Percentiles rank a stretch among this genome's conserved stretches.
These are phyloP conservation scores for Spatholobus suberectus DNA, from an alignment of 306 rosid species.

Conservation along the genomic window DNA sequence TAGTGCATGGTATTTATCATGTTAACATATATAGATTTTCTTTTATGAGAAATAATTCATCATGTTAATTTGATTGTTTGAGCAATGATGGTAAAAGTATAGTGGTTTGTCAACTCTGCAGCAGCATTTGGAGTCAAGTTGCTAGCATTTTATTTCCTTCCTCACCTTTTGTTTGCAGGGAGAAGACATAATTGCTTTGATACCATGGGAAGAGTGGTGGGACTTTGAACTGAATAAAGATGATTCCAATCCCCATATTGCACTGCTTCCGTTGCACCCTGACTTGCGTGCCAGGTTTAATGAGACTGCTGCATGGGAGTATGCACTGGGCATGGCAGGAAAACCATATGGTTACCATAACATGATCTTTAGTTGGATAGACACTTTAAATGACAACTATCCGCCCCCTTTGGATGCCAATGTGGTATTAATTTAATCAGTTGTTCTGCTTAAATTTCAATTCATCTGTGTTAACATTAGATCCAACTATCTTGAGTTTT, in stretches of 20 bases:
- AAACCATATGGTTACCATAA: constrained; percentile 95
- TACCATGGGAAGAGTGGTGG: constrained; percentile 99
- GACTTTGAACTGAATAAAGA: constrained; percentile 82
- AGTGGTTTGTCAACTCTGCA: constrained; percentile 10
- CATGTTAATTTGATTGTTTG: constrained; percentile 6
- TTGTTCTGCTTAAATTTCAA: constrained; percentile 20
- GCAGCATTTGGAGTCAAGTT: constrained; percentile 14
- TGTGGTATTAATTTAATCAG: constrained; percentile 57
- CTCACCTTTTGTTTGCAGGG: constrained; percentile 64
- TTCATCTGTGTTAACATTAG: constrained; percentile 13
- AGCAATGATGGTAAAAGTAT: constrained; percentile 13
- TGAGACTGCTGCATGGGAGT: constrained; percentile 99
- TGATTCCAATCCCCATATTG: constrained; percentile 91
- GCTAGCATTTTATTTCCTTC: constrained; percentile 29
- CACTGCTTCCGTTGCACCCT: constrained; percentile 93
- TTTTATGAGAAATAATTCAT: constrained; percentile 7
- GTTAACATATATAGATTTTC: constrained; percentile 19
- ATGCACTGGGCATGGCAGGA: constrained; percentile 83
- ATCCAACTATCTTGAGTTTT: constrained; percentile 14
- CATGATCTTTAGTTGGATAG: constrained; percentile 98
- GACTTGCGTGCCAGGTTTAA: constrained; percentile 79
- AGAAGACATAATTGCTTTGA: constrained; percentile 78
- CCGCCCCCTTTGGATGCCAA: constrained; percentile 99
- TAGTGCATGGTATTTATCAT: neutral
- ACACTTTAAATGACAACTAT: constrained; percentile 74